A percentile compares a stretch with the other conserved stretches of the same genome.
These are phyloP conservation scores for Naganishia cerealis DNA, from an alignment of 1,284 basidiomycete genomes.

Conservation along the genomic window DNA sequence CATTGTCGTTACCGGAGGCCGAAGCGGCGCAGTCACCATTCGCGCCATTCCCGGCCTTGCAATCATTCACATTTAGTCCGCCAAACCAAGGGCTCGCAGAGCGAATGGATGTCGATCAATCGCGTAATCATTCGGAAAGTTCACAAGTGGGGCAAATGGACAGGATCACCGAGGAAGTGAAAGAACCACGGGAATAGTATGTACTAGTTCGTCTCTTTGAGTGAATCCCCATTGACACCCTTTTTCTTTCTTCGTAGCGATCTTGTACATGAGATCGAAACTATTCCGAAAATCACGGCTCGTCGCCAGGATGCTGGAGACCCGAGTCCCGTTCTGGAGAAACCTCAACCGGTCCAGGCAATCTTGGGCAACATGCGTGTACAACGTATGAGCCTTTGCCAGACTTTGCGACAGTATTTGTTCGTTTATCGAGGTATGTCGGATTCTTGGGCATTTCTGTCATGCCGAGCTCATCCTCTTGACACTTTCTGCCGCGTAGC, in stretches of 20 bases:
- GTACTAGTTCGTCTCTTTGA: neutral
- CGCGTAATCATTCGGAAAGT: neutral
- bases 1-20: conserved; percentile 4
- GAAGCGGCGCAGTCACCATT: conserved; percentile 1
- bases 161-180: conserved; percentile 12
- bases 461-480: neutral
- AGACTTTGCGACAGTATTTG: conserved; percentile 82
- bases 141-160: neutral
- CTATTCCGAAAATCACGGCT: conserved; percentile 29
- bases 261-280: conserved; percentile 27
- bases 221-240: neutral
- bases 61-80: conserved; percentile 26
- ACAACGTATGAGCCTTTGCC: conserved; percentile 86
- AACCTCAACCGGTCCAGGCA: conserved; percentile 70
- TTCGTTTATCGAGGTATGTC: conserved; percentile 69
- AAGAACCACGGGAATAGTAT: conserved; percentile 17
- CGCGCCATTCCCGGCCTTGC: conserved; percentile 13
- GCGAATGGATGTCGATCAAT: conserved; percentile 21
- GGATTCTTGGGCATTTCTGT: neutral
- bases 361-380: conserved; percentile 84
- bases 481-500: conserved; percentile 50
- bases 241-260: neutral
- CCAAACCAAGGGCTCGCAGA: neutral
- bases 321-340: conserved; percentile 60
- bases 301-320: conserved; percentile 54